Percentiles rank a stretch among this genome's conserved stretches.
These are phyloP conservation scores for Colletotrichum sidae DNA, from an alignment of 2,329 filamentous ascomycete species.

Conservation along the genomic window DNA sequence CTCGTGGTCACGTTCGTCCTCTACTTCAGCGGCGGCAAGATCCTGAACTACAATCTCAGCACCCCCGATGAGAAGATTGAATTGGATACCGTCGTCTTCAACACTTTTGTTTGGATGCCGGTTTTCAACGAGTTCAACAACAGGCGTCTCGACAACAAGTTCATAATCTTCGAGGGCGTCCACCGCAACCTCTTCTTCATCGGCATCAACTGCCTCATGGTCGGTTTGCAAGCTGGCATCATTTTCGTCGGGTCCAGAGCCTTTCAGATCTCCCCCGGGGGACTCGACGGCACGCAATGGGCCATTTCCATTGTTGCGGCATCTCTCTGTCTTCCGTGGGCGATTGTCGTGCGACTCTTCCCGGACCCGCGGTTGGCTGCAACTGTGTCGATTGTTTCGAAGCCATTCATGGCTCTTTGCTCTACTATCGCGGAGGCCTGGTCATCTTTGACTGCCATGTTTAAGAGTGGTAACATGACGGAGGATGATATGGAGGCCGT, in stretches of 20 bases:
- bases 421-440: neutral
- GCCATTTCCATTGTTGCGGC: neutral
- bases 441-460: neutral
- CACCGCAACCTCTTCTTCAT: neutral
- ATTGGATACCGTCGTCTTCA: neutral
- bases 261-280: neutral
- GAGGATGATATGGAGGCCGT: neutral
- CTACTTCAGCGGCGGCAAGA: neutral
- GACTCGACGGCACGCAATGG: neutral
- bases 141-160: neutral
- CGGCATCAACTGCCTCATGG: neutral
- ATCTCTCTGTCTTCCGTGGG: too few species aligned
- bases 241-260: neutral
- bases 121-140: neutral
- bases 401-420: neutral
- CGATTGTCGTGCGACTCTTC: too few species aligned
- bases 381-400: neutral
- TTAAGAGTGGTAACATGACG: rapidly evolving
- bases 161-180: neutral
- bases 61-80: neutral
- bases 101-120: neutral
- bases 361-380: neutral
- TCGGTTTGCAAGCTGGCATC: neutral
- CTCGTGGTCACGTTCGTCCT: neutral
- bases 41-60: neutral